phyloP scores from a whole-genome alignment of 306 rosid genomes.

The Acacia melanoxylon region DNA sequence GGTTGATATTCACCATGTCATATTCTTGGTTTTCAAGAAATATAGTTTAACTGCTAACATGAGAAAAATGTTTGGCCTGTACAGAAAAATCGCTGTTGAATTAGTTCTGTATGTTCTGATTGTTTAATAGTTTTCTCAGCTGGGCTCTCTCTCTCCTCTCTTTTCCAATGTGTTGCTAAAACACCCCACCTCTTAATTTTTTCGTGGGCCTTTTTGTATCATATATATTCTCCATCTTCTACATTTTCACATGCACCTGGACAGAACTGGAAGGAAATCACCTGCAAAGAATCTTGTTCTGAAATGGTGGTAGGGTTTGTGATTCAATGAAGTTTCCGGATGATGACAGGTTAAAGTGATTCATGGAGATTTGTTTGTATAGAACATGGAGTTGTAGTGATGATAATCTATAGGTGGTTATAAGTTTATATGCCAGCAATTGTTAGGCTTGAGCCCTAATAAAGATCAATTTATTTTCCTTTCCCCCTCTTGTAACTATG shows the following conservation, averaged over 20 bases:
- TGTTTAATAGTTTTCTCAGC: constrained; percentile 11
- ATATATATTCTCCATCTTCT: neutral
- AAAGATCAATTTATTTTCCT: neutral
- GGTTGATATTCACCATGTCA: constrained; percentile 28
- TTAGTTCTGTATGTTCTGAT: constrained; percentile 24
- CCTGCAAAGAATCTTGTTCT: neutral
- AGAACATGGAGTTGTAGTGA: constrained; percentile 27
- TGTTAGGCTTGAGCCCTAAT: neutral
- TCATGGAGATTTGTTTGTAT: constrained; percentile 7
- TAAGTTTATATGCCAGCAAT: neutral
- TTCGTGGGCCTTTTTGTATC: neutral
- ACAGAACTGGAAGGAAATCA: neutral
- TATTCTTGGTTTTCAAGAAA: constrained; percentile 34
- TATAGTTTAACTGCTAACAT: constrained; percentile 43
- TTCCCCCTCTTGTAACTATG: neutral
- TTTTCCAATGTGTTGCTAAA: neutral
- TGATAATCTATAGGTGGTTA: neutral
- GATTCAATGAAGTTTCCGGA: constrained; percentile 10
- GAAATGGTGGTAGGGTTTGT: constrained; percentile 6
- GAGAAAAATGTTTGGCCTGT: constrained; percentile 38
- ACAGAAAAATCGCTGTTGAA: constrained; percentile 30
- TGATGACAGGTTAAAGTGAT: constrained; percentile 20
- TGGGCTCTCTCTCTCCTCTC: neutral
- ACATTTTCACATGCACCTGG: neutral
- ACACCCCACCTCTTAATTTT: neutral